Evolutionary conservation across 176 grass and related monocot species (phyloP), one percentile per base, ranked within the genome.

Genomic region (Panicum miliaceum): DNA sequence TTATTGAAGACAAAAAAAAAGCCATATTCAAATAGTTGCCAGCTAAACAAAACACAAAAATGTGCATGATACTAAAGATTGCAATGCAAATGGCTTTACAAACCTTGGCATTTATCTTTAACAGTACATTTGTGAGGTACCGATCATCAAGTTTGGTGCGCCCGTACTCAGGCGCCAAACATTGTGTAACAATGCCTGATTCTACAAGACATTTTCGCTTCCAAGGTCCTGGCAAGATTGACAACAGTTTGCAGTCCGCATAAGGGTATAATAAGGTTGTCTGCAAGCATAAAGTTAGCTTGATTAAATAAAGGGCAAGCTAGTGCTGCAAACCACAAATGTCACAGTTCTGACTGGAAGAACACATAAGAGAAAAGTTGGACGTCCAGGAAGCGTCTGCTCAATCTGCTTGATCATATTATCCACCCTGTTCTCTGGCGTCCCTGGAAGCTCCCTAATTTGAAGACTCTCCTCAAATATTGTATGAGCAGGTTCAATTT

Each of bases 71-170:
- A 59, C 45, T 45, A 48, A 67, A 18, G 1, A 20, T 52, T 37
- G 48, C 12, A 53, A 38, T 15, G 37, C 20, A 66, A 7, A 69
- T 48, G 18, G 61, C 45, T 62, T 15, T 1, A 1, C 76, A 64
- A 18, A 96, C 94, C 91, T 96, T 93, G 0, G 86, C 91, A 87
- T 91, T 96, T 42, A 96, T 96, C 67, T 93, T 96, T 5, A 93
- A 54, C 8, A 96, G 52, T 6, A 87, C 64, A 82, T 93, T 96
- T 0, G 94, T 93, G 3, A 92, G 29, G 76, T 92, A 96, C 12
- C 91, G 90, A 37, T 92, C 86, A 32, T 90, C 82, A 5, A 90
- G 46, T 47, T 76, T 89, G 19, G 18, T 22, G 2, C 13, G 3
- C 47, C 13, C 47, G 4, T 16, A 1, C 0, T 19, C 63, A 25